Percentiles rank a stretch among this genome's conserved stretches.
Conservation (phyloP, 345 rosid genomes). For the Mangifera indica region DNA sequence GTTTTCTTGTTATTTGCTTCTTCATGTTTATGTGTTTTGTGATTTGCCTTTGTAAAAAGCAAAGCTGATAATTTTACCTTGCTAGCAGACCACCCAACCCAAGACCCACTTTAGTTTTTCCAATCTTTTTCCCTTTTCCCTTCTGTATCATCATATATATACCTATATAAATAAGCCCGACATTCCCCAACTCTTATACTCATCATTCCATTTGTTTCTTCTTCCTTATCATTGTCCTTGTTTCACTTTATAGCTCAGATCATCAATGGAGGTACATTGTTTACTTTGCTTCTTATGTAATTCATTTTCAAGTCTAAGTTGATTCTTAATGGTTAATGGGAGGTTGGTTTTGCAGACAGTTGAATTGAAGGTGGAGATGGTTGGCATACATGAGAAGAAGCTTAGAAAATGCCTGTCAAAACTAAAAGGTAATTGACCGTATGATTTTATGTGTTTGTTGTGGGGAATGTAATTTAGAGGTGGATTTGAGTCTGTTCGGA, state of each 20-base stretch:
- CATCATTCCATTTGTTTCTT: conserved; percentile 26
- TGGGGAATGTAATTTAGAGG: no score
- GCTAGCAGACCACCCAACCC: conserved; percentile 12
- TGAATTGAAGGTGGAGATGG: conserved; percentile 52
- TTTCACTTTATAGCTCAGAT: neutral
- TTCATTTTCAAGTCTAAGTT: neutral
- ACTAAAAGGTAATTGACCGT: conserved; percentile 30
- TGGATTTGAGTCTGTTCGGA: no score
- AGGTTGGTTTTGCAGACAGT: conserved; percentile 33
- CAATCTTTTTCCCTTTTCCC: conserved; percentile 25
- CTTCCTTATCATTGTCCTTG: neutral
- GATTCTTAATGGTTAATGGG: neutral
- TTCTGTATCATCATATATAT: neutral
- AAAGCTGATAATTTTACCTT: conserved; percentile 4
- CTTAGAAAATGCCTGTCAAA: conserved; percentile 44
- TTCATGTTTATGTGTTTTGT: neutral
- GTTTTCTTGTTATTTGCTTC: conserved; percentile 29
- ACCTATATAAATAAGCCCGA: conserved; percentile 29
- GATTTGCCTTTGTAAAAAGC: conserved; percentile 18
- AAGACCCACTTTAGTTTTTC: conserved; percentile 23
- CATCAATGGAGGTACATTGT: conserved; percentile 33
- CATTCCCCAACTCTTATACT: conserved; percentile 26
- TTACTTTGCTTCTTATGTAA: neutral
- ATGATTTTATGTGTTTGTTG: no score
- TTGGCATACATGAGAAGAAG: conserved; percentile 47